Base-by-base conservation (phyloP, 257 asterid species). In the Nicotiana paniculata region DNA sequence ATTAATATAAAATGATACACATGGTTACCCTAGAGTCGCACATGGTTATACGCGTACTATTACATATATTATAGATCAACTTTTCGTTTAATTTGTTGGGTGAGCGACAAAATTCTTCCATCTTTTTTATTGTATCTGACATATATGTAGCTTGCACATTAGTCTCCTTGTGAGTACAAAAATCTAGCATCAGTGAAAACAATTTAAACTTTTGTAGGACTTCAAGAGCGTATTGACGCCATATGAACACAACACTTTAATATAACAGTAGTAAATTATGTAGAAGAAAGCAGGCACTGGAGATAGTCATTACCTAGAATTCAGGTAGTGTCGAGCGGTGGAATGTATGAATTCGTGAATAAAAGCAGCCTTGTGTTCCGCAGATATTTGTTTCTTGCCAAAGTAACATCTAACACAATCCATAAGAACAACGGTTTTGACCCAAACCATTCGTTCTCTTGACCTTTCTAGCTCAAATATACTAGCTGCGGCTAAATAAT, bases 401-500 rank as follows among this genome's bases (percentile, higher is more conserved):
- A 89, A 91, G 82, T 84, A 84, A 61, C 86, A 84, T 9, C 33
- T 83, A 2, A 87, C 83, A 0, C 93, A 84, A 77, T 91, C 87
- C 54, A 94, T 78, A 74, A 96, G 82, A 28, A 90, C 89, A 1
- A 87, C 68, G 0, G 97, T 96, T 87, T 96, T 94, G 4, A 94
- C 90, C 98, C 98, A 96, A 1, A 93, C 92, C 4, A 90, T 84
- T 4, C 99, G 89, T 87, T 81, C 88, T 13, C 75, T 80, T 0
- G 95, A 87, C 68, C 84, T 88, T 65, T 92, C 94, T 0, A 97
- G 95, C 84, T 92, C 98, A 33, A 87, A 96, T 9, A 87, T 37
- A 51, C 88, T 85, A 0, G 99, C 91, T 0, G 95, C 90, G 0
- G 97, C 96, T 16, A 88, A 33, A 80, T 85, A 90, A 79, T 91